phyloP scores from a whole-genome alignment of 1,284 basidiomycete genomes.

The Ceratobasidium sp. region DNA sequence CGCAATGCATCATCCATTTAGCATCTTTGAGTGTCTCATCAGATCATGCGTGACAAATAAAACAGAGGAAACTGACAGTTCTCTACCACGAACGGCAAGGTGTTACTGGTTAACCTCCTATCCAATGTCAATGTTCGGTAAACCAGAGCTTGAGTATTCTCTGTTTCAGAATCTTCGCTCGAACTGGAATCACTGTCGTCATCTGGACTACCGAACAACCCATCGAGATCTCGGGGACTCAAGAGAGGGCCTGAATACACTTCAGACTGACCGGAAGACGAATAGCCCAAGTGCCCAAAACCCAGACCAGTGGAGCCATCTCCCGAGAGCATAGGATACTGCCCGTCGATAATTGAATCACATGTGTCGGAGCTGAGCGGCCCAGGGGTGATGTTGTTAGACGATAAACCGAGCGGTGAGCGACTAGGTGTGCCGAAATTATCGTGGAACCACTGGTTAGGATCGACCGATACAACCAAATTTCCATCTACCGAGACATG shows the following conservation, averaged over 20 bases:
- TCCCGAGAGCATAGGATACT: no score
- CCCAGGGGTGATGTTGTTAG: neutral
- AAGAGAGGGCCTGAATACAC: no score
- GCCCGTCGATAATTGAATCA: no score
- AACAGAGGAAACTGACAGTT: conserved; percentile 2
- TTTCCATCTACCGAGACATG: neutral
- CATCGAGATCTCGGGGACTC: neutral
- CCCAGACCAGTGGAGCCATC: neutral
- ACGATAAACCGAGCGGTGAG: neutral
- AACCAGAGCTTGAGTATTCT: neutral
- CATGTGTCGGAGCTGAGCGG: neutral
- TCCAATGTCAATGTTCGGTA: neutral
- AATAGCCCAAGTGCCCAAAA: neutral
- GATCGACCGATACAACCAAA: neutral
- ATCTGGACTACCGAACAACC: neutral
- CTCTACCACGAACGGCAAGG: conserved; percentile 2
- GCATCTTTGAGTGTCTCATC: neutral
- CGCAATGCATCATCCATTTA: conserved; percentile 9
- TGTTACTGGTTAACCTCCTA: conserved; percentile 3
- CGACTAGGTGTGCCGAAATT: neutral
- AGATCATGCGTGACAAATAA: neutral
- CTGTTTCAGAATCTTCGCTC: conserved; percentile 24
- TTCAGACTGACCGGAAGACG: no score
- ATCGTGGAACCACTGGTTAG: neutral
- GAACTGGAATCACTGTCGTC: conserved; percentile 13